These are phyloP conservation scores for Cyberlindnera xylosilytica DNA, from an alignment of 805 yeast species.

Conservation along the genomic window DNA sequence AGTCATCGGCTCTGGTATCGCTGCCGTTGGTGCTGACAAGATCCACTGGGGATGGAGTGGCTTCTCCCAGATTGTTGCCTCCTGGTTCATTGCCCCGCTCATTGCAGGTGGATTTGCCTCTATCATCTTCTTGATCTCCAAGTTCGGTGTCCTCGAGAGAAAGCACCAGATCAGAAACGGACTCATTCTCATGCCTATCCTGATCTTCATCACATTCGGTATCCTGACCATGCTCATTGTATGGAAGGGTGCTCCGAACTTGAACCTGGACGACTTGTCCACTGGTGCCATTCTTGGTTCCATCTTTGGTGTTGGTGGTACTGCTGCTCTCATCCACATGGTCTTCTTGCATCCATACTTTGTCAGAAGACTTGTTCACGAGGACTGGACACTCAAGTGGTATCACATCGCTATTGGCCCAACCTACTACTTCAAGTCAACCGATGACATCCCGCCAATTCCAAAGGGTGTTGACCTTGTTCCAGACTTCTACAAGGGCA, in stretches of 20 bases:
- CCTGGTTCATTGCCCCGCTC: constrained; percentile 77
- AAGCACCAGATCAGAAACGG: constrained; percentile 54
- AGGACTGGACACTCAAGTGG: constrained; percentile 65
- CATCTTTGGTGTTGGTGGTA: constrained; percentile 63
- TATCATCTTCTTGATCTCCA: constrained; percentile 54
- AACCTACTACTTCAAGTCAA: constrained; percentile 46
- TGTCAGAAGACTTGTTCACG: constrained; percentile 53
- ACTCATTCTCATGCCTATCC: constrained; percentile 52
- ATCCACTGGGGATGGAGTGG: constrained; percentile 78
- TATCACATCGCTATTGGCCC: constrained; percentile 60
- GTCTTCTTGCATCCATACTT: constrained; percentile 59
- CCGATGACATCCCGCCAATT: constrained; percentile 60
- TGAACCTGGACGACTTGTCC: constrained; percentile 52
- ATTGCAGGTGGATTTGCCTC: constrained; percentile 65
- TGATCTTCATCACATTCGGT: constrained; percentile 57
- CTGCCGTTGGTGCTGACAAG: constrained; percentile 36
- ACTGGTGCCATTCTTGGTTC: constrained; percentile 53
- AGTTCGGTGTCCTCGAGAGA: constrained; percentile 59
- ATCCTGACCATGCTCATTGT: constrained; percentile 73
- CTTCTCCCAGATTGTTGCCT: constrained; percentile 67
- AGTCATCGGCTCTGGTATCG: constrained; percentile 74
- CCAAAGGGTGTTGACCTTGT: constrained; percentile 56
- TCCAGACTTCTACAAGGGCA: constrained; percentile 65
- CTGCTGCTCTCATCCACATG: constrained; percentile 48
- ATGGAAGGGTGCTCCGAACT: constrained; percentile 77